Base-by-base conservation (phyloP, 768 basidiomycete genomes). In the Pleurotus eryngii region DNA sequence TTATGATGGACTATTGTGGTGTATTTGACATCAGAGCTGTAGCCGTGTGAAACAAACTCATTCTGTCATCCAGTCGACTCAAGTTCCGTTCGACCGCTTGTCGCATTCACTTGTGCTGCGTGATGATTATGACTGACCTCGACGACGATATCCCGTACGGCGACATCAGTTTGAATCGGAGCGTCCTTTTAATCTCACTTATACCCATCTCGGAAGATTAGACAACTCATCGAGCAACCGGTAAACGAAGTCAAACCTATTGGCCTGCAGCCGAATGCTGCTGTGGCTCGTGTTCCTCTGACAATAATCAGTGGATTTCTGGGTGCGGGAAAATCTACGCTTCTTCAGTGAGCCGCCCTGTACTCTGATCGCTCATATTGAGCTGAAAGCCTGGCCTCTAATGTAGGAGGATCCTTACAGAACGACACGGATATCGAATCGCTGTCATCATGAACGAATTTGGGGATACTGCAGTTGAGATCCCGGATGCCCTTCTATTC, bases 371-470 rank as follows among this genome's bases (percentile, higher is more conserved):
- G 30, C 30, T 11, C 11, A 35, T 9, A 11, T 35, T 35, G 8
- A 9, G 11, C 30, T 35, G 30, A 35, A 9, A 35, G 9, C 8
- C 30, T 35, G 30, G 30, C 3, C 30, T 35, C 30, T 11, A 35
- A 35, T 11, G 14, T 60, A 90, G 87, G 63, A 87, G 95, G 30
- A 95, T 98, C 64, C 75, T 98, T 59, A 96, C 91, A 11, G 93
- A 94, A 66, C 80, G 86, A 39, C 96, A 98, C 80, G 95, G 96
- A 3, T 94, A 95, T 67, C 84, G 90, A 38, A 97, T 99, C 56
- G 96, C 96, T 4, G 96, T 99, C 18, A 97, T 96, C 61, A 95
- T 97, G 92, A 97, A 96, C 66, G 94, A 95, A 71, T 98, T 98
- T 68, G 96, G 94, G 7, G 95, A 97, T 68, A 95, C 95, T 17